Evolutionary conservation across 768 basidiomycete species (phyloP).

Genomic region (Suillus variegatus): DNA sequence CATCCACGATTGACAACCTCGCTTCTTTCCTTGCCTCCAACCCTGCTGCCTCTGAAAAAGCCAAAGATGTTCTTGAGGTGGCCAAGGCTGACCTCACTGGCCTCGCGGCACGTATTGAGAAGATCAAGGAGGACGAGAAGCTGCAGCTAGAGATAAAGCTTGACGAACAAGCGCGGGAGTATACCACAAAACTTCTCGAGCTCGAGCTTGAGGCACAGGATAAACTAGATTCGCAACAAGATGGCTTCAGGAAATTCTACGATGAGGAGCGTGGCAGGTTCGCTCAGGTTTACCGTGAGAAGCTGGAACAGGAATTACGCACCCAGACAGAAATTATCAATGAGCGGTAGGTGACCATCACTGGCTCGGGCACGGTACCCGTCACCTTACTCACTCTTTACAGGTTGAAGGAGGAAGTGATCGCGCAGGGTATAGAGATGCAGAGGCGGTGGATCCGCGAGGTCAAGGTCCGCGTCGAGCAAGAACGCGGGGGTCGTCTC

Average conservation of each 20-base stretch:
- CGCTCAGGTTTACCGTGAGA: conserved; percentile 79
- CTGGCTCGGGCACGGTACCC: conserved; percentile 4
- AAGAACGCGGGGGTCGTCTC: conserved; percentile 93
- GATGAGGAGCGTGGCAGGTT: conserved; percentile 76
- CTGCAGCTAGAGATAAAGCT: conserved; percentile 61
- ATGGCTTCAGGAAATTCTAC: conserved; percentile 80
- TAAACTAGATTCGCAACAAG: conserved; percentile 82
- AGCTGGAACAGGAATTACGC: conserved; percentile 81
- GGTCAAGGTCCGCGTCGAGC: conserved; percentile 93
- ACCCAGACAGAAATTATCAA: conserved; percentile 93
- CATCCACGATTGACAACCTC: conserved; percentile 89
- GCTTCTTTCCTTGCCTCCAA: conserved; percentile 80
- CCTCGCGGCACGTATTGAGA: conserved; percentile 75
- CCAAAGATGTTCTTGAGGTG: conserved; percentile 71
- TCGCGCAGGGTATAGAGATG: conserved; percentile 96
- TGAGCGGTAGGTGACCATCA: conserved; percentile 65
- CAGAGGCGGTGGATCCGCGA: conserved; percentile 97
- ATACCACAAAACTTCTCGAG: conserved; percentile 76
- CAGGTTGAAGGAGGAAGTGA: conserved; percentile 91
- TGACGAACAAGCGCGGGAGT: conserved; percentile 85
- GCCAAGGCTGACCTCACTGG: conserved; percentile 82
- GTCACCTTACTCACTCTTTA: background rate
- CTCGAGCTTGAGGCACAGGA: conserved; percentile 85
- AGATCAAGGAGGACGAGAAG: conserved; percentile 79
- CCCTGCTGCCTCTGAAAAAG: conserved; percentile 65